Evolutionary conservation across 371 early-diverging fungal genomes (phyloP).

Genomic region (Coemansia sp.): DNA sequence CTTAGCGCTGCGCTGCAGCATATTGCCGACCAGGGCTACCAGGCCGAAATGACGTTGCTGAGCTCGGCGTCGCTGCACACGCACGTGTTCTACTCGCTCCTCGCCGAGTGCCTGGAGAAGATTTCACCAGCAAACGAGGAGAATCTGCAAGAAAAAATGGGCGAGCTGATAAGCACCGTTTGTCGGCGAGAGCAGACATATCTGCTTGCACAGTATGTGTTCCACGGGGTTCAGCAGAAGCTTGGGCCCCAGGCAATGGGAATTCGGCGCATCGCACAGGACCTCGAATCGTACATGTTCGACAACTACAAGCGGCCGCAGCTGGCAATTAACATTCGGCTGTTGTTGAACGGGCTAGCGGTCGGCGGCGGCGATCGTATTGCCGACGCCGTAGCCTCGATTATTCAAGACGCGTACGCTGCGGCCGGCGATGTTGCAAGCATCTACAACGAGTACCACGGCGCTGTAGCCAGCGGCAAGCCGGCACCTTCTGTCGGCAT

Average conservation of each 20-base stretch:
- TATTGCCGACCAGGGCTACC: slow-evolving; percentile 66
- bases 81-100: slow-evolving; percentile 62
- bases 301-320: slow-evolving; percentile 54
- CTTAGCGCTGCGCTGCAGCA: slow-evolving; percentile 63
- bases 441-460: slow-evolving; percentile 49
- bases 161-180: slow-evolving; percentile 50
- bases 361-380: slow-evolving; percentile 48
- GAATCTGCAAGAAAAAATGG: slow-evolving; percentile 53
- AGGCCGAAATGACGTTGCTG: slow-evolving; percentile 61
- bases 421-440: slow-evolving; percentile 65
- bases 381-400: slow-evolving; percentile 58
- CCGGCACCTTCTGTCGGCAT: slow-evolving; percentile 55
- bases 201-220: slow-evolving; percentile 61
- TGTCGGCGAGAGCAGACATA: slow-evolving; percentile 71
- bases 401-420: slow-evolving; percentile 56
- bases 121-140: slow-evolving; percentile 58
- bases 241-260: slow-evolving; percentile 52
- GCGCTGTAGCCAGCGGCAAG: slow-evolving; percentile 41
- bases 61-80: slow-evolving; percentile 64
- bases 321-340: slow-evolving; percentile 57
- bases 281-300: slow-evolving; percentile 56
- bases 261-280: slow-evolving; percentile 59
- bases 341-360: slow-evolving; percentile 55
- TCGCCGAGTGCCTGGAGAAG: slow-evolving; percentile 58
- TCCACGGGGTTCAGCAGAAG: slow-evolving; percentile 56